Evolutionary conservation across 306 rosid species (phyloP).

Genomic region (Vigna trinervia): DNA sequence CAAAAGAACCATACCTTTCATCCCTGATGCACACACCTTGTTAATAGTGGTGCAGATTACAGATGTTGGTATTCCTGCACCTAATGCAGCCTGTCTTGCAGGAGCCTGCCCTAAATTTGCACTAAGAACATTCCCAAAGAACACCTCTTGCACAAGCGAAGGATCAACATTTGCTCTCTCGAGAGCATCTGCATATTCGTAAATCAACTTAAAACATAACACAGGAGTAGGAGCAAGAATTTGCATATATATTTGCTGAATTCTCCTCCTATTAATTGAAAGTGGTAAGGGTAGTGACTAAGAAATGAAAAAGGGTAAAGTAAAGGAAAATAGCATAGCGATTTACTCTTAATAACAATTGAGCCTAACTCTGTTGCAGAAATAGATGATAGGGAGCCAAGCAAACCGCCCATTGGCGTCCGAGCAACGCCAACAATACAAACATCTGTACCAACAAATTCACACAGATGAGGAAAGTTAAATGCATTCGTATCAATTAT

Average conservation of each 20-base stretch:
- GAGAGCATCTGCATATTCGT: slow-evolving; percentile 73
- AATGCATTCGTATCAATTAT: background rate
- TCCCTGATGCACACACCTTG: slow-evolving; percentile 93
- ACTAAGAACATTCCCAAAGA: slow-evolving; percentile 89
- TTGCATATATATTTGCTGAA: slow-evolving; percentile 17
- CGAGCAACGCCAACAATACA: slow-evolving; percentile 94
- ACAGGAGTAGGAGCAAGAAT: slow-evolving; percentile 4
- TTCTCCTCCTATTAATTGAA: background rate
- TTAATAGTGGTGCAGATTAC: slow-evolving; percentile 89
- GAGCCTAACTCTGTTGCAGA: slow-evolving; percentile 91
- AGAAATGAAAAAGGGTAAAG: slow-evolving; percentile 4
- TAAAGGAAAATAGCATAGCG: background rate
- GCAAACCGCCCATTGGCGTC: slow-evolving; percentile 87
- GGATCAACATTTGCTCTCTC: slow-evolving; percentile 84
- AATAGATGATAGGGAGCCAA: slow-evolving; percentile 81
- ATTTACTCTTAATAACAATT: slow-evolving; percentile 66
- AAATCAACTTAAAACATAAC: slow-evolving; percentile 28
- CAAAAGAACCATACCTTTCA: slow-evolving; percentile 65
- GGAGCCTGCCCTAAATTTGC: slow-evolving; percentile 99
- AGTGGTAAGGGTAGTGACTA: background rate
- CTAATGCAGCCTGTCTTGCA: slow-evolving; percentile 92
- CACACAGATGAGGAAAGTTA: background rate
- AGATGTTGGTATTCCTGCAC: slow-evolving; percentile 84
- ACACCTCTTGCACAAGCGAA: slow-evolving; percentile 89
- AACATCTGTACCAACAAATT: slow-evolving; percentile 62